A percentile compares a stretch with the other conserved stretches of the same genome.
Evolutionary conservation across 495 filamentous ascomycete genomes (phyloP).

Genomic region (Chaetomium cochliodes): DNA sequence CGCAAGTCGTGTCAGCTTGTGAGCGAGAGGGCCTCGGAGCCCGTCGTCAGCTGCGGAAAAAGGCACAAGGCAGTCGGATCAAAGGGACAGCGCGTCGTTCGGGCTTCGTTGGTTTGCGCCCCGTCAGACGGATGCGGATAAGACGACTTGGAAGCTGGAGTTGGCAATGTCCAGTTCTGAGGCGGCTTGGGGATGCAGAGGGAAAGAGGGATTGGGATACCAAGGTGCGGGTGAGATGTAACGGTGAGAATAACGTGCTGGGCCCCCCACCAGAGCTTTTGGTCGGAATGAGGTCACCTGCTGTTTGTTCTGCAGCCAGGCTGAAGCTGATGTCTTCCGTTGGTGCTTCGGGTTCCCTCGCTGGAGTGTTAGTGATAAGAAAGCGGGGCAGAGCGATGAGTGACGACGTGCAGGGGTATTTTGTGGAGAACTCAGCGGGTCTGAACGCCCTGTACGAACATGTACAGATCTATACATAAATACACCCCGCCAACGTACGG

Average conservation of each 20-base stretch:
- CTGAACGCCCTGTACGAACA: neutral
- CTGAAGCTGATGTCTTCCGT: neutral
- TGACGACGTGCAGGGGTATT: neutral
- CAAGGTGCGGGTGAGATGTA: neutral
- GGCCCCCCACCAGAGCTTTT: constrained; percentile 17
- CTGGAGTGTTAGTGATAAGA: constrained; percentile 8
- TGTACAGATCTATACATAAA: no score
- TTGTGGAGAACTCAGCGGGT: neutral
- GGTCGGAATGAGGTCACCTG: constrained; percentile 29
- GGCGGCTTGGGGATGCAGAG: neutral
- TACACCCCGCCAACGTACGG: neutral
- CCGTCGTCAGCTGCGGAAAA: constrained; percentile 19
- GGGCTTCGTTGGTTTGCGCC: constrained; percentile 5
- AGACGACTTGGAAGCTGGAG: neutral
- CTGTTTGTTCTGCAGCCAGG: constrained; percentile 12
- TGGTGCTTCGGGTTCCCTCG: neutral
- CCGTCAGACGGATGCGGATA: neutral
- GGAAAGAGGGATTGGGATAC: neutral
- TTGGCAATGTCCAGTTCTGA: neutral
- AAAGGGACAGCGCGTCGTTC: constrained; percentile 7
- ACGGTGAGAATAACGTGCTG: constrained; percentile 12
- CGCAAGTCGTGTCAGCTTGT: constrained; percentile 29
- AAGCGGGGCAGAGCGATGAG: neutral
- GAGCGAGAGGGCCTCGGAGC: constrained; percentile 20
- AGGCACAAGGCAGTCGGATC: constrained; percentile 1